Conservation (phyloP, 2,329 filamentous ascomycete species). For the Zelopaecilomyces penicillatus region DNA sequence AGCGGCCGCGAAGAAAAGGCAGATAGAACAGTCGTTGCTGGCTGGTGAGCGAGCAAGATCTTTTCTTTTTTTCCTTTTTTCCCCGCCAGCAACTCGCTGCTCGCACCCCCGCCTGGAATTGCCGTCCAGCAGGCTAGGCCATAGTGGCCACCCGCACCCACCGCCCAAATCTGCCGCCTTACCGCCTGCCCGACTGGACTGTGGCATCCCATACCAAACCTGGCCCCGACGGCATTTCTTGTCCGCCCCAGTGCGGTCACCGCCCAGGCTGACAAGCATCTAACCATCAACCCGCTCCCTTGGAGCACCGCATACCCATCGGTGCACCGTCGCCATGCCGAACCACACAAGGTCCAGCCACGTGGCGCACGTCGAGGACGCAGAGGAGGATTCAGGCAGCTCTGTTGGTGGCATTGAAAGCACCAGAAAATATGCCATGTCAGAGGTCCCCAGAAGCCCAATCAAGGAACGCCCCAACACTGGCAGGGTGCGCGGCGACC, state of each 20-base stretch:
- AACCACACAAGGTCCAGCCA: conserved; percentile 21
- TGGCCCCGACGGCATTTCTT: conserved; percentile 5
- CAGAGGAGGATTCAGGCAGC: conserved; percentile 42
- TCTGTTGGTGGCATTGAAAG: conserved; percentile 30
- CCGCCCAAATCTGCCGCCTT: not conserved
- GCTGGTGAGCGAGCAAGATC: too few species aligned
- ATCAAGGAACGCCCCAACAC: conserved; percentile 45
- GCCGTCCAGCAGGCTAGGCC: too few species aligned
- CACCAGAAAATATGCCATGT: conserved; percentile 38
- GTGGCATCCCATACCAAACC: not conserved
- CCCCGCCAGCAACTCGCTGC: too few species aligned
- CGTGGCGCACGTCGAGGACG: conserved; percentile 42
- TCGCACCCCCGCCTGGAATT: too few species aligned
- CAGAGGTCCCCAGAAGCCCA: conserved; percentile 34
- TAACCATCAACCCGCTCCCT: conserved; percentile 13
- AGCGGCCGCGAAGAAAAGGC: too few species aligned
- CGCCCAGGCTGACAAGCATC: conserved; percentile 16
- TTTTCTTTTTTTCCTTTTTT: too few species aligned
- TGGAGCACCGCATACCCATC: conserved; percentile 10
- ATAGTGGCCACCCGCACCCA: too few species aligned
- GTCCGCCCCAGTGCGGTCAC: conserved; percentile 22
- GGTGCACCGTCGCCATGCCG: conserved; percentile 31
- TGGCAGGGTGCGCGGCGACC: conserved; percentile 37
- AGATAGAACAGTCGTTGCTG: too few species aligned
- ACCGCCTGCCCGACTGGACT: not conserved